A percentile compares a stretch with the other conserved stretches of the same genome.
Conservation (phyloP, 23 red algal genomes). For the Pyropia haitanensis region DNA sequence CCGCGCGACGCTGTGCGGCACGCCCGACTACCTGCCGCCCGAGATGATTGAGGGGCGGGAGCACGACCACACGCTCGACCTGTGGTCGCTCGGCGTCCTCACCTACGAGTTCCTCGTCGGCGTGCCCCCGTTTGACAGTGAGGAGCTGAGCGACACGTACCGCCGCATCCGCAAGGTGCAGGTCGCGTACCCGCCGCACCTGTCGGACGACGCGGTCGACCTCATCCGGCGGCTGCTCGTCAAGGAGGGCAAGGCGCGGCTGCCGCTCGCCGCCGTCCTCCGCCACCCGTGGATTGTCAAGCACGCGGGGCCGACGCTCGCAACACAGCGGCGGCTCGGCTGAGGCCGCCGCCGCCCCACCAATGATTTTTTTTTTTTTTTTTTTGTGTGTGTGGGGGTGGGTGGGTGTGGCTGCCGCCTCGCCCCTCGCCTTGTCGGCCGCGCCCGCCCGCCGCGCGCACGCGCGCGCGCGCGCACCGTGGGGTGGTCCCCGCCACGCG, state of each 20-base stretch:
- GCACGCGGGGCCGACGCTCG: conserved; percentile 56
- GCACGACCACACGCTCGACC: conserved; percentile 84
- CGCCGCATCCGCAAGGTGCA: conserved; percentile 53
- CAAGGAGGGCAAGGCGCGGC: conserved; percentile 54
- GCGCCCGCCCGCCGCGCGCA: too few species aligned
- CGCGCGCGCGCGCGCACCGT: too few species aligned
- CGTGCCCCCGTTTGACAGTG: conserved; percentile 83
- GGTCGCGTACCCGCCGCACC: conserved; percentile 15
- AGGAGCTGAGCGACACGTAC: conserved; percentile 67
- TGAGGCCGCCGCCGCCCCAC: too few species aligned
- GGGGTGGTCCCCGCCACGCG: too few species aligned
- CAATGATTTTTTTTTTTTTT: too few species aligned
- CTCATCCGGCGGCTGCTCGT: conserved; percentile 84
- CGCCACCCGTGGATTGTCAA: conserved; percentile 81
- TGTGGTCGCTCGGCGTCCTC: conserved; percentile 89
- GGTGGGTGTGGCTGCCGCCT: too few species aligned
- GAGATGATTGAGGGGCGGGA: conserved; percentile 87
- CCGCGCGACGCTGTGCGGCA: conserved; percentile 83
- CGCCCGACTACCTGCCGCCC: conserved; percentile 93
- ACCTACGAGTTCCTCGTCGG: conserved; percentile 93
- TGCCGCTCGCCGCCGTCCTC: conserved; percentile 71
- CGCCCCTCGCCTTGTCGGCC: too few species aligned
- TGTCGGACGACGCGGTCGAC: conserved; percentile 43
- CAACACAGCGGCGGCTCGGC: conserved; percentile 10
- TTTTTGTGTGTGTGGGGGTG: too few species aligned